Conservation (phyloP, 2,329 filamentous ascomycete species). For the Aureobasidium sp. region DNA sequence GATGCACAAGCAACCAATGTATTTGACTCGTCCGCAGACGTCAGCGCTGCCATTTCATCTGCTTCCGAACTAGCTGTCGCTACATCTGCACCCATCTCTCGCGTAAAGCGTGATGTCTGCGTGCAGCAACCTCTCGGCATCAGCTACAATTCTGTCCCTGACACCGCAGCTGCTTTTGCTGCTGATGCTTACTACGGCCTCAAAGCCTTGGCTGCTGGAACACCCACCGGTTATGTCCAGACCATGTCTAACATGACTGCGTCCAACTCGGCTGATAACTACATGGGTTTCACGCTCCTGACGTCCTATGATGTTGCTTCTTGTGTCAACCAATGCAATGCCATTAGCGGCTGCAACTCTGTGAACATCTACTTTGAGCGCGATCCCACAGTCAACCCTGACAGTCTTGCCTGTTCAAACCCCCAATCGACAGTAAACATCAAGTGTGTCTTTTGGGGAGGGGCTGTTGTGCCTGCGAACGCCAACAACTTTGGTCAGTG, state of each 20-base stretch:
- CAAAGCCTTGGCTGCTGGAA: constrained; percentile 23
- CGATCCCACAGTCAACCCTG: constrained; percentile 23
- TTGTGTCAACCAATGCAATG: constrained; percentile 15
- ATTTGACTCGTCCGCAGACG: neutral
- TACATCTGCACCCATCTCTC: neutral
- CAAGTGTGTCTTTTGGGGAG: neutral
- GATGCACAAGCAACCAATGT: neutral
- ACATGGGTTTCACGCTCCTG: constrained; percentile 23
- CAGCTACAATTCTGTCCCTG: constrained; percentile 21
- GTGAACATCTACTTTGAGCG: constrained; percentile 27
- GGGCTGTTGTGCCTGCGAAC: constrained; percentile 13
- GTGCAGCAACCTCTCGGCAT: neutral
- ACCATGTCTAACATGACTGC: constrained; percentile 23
- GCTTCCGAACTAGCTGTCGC: neutral
- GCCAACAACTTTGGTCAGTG: constrained; percentile 19
- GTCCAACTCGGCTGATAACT: constrained; percentile 18
- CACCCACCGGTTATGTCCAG: constrained; percentile 24
- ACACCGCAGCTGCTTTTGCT: constrained; percentile 29
- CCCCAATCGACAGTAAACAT: neutral
- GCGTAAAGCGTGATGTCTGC: neutral
- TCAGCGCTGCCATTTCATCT: neutral
- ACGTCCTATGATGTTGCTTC: constrained; percentile 2
- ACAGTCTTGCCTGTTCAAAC: neutral
- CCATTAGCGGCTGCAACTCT: constrained; percentile 16
- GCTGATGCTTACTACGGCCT: neutral